These are phyloP conservation scores for Veloboletus limbatus DNA, from an alignment of 1,284 basidiomycete species.

Conservation along the genomic window DNA sequence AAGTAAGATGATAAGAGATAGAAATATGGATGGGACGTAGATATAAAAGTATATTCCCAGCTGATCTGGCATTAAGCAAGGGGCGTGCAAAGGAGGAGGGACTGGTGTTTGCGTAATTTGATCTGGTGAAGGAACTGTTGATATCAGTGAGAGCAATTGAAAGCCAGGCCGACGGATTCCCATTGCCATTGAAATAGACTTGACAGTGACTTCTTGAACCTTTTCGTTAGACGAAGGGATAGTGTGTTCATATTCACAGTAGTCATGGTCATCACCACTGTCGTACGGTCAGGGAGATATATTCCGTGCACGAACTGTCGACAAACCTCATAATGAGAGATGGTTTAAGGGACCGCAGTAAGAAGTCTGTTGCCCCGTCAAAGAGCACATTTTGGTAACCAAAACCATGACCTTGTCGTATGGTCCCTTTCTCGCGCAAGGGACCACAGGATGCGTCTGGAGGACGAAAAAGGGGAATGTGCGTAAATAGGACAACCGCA, in stretches of 20 bases:
- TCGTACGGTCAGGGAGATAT: constrained; percentile 7
- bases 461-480: constrained; percentile 79
- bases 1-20: constrained; percentile 44
- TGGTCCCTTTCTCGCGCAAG: constrained; percentile 67
- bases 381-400: constrained; percentile 84
- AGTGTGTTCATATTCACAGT: constrained; percentile 72
- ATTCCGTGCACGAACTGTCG: neutral
- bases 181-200: constrained; percentile 80
- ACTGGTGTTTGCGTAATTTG: constrained; percentile 28
- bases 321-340: constrained; percentile 68
- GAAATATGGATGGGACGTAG: constrained; percentile 49
- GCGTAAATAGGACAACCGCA: constrained; percentile 71
- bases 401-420: constrained; percentile 70
- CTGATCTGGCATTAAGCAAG: constrained; percentile 72
- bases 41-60: constrained; percentile 55
- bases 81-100: constrained; percentile 39
- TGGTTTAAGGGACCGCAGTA: constrained; percentile 67
- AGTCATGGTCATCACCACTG: constrained; percentile 88
- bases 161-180: constrained; percentile 79
- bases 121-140: constrained; percentile 37
- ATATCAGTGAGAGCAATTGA: constrained; percentile 74
- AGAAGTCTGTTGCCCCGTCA: constrained; percentile 66
- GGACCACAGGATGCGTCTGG: constrained; percentile 73
- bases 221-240: constrained; percentile 29
- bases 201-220: constrained; percentile 75